Percentiles rank a stretch among this genome's conserved stretches.
phyloP scores from a whole-genome alignment of 805 yeast species.

The Yamadazyma takamatsuzukensis region DNA sequence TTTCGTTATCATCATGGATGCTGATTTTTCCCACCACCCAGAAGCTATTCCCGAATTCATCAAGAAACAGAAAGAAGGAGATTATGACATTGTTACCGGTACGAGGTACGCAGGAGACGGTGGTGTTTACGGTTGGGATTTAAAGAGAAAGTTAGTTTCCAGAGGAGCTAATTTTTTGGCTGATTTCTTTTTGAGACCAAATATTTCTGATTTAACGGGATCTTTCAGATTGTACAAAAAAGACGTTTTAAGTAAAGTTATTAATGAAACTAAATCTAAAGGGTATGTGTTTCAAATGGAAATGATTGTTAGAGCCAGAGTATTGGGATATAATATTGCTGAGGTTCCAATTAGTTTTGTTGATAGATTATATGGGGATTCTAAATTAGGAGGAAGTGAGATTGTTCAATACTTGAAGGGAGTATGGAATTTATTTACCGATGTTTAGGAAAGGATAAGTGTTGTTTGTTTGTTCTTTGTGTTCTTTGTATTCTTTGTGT shows the following conservation, averaged over 20 bases:
- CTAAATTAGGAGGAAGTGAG: constrained; percentile 78
- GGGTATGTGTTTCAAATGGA: constrained; percentile 88
- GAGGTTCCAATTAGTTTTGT: constrained; percentile 79
- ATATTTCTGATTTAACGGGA: constrained; percentile 73
- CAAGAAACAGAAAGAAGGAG: constrained; percentile 50
- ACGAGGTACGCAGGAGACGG: constrained; percentile 80
- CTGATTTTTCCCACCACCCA: constrained; percentile 81
- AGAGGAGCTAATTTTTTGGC: constrained; percentile 82
- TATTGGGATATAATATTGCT: constrained; percentile 68
- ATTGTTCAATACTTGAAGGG: constrained; percentile 76
- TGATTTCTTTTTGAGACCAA: constrained; percentile 64
- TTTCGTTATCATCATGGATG: constrained; percentile 79
- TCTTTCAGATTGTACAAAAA: constrained; percentile 74
- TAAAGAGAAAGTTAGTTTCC: constrained; percentile 71
- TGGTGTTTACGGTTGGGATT: constrained; percentile 83
- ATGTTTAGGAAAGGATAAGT: constrained; percentile 44
- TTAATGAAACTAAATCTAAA: constrained; percentile 64
- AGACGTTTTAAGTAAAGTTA: constrained; percentile 61
- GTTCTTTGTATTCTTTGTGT: not conserved
- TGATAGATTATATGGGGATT: constrained; percentile 75
- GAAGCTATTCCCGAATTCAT: constrained; percentile 75
- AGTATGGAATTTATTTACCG: constrained; percentile 64
- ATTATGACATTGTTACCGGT: constrained; percentile 53
- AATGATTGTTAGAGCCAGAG: constrained; percentile 79
- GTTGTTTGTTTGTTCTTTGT: too few species aligned